Evolutionary conservation across 805 yeast genomes (phyloP).

Genomic region (Kodamaea lidongshanica): DNA sequence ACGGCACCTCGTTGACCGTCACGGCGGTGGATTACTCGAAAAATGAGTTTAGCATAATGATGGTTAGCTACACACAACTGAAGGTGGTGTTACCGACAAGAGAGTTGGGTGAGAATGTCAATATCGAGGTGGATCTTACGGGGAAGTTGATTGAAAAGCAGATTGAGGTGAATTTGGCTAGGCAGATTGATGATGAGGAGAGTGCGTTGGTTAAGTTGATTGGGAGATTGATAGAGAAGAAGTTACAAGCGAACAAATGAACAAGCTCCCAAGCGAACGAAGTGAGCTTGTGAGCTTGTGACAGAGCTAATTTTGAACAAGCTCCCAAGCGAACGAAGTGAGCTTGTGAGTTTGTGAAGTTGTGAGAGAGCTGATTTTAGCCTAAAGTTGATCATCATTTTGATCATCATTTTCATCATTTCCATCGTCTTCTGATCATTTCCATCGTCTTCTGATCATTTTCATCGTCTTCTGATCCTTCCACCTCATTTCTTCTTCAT

Average conservation of each 20-base stretch:
- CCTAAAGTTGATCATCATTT: too few relatives aligned
- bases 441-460: too few relatives aligned
- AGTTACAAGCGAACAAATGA: conserved; percentile 19
- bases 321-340: too few relatives aligned
- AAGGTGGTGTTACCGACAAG: conserved; percentile 71
- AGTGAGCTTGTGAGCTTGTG: too few relatives aligned
- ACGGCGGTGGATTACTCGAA: conserved; percentile 62
- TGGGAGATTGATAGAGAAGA: conserved; percentile 25
- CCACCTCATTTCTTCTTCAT: too few relatives aligned
- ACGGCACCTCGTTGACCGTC: conserved; percentile 89
- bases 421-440: too few relatives aligned
- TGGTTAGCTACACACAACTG: conserved; percentile 85
- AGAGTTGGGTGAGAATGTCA: conserved; percentile 57
- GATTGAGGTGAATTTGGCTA: conserved; percentile 51
- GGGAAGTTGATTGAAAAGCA: conserved; percentile 91
- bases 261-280: too few relatives aligned
- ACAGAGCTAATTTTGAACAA: too few relatives aligned
- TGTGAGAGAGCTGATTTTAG: too few relatives aligned
- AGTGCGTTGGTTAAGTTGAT: conserved; percentile 49
- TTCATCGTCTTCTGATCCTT: too few relatives aligned
- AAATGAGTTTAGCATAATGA: conserved; percentile 70
- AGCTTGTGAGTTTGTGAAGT: too few relatives aligned
- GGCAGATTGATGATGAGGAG: conserved; percentile 44
- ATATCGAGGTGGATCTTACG: conserved; percentile 90
- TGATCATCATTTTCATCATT: too few relatives aligned